Percentiles rank a stretch among this genome's conserved stretches.
These are phyloP conservation scores for Magnolia changhungtana DNA, from an alignment of 164 flowering plant species.

Conservation along the genomic window DNA sequence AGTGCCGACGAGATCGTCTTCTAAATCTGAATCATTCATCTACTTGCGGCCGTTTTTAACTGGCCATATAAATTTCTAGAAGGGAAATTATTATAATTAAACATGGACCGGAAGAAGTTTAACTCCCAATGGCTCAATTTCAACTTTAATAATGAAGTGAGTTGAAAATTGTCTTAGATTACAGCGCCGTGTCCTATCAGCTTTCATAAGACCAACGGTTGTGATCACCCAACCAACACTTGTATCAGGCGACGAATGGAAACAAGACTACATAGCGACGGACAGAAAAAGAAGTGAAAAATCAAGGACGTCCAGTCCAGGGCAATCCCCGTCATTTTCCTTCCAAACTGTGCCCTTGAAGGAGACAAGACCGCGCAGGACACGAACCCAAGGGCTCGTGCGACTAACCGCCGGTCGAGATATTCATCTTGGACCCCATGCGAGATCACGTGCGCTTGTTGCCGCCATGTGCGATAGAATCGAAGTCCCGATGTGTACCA, in stretches of 20 bases:
- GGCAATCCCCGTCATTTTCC: background rate
- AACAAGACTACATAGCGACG: background rate
- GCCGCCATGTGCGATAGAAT: background rate
- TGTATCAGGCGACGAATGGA: background rate
- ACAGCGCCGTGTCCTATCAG: background rate
- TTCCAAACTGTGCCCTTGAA: background rate
- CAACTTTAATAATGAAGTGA: too few species aligned
- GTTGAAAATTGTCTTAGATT: too few species aligned
- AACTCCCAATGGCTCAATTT: too few species aligned
- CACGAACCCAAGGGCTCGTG: background rate
- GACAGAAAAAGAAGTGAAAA: background rate
- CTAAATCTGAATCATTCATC: too few species aligned
- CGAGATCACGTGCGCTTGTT: background rate
- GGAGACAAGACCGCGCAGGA: background rate
- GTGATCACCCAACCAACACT: background rate
- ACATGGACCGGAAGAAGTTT: too few species aligned
- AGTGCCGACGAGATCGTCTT: too few species aligned
- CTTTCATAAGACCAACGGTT: background rate
- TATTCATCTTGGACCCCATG: background rate
- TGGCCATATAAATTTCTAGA: too few species aligned
- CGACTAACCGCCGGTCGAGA: background rate
- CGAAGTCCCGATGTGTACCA: background rate
- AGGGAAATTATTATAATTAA: too few species aligned
- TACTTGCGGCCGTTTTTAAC: too few species aligned
- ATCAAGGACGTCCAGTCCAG: background rate